Base-by-base conservation (phyloP, 1,284 basidiomycete genomes). In the Tilletia caries region DNA sequence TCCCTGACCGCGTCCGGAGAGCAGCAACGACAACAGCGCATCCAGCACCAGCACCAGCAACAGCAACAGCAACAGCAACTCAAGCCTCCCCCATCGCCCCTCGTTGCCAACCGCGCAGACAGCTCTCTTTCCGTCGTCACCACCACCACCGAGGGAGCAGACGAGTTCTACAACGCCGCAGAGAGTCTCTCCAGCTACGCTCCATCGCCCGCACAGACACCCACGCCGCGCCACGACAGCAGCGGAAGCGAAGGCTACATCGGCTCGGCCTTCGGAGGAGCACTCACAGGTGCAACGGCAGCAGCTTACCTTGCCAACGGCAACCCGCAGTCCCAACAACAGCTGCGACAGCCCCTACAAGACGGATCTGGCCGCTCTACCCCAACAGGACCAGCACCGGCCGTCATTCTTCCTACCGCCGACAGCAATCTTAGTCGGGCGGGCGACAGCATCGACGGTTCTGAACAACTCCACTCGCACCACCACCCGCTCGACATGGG, bases 251-350 rank as follows among this genome's bases (percentile, higher is more conserved):
- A 54, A 25, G 52, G 25, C 41, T 80, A 79, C 75, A 76, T 76
- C 41, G 76, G 76, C 58, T 78, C 77, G 43, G 76, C 75, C 34
- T 67, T 75, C 32, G 77, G 76, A 48, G 77, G 76, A 48, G 77
- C 75, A 29, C 75, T 77, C 25, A 67, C 73, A 25, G 79, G 75
- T 68, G 78, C 71, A 32, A 76, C 75, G 50, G 74, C 79, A 23
- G 78, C 75, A 67, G 79, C n/a, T n/a, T n/a, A n/a, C n/a, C n/a
- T n/a, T n/a, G n/a, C n/a, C 70, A 2, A 71, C 69, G 5, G 75
- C 71, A 23, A 74, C 74, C 37, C 79, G 68, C n/a, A 77, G 70
- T 37, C 75, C 68, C 68, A 65, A 65, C 66, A 67, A 66, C 67
- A 67, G 65, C 29, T 15, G 33, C 48, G 69, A 71, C 66, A 68